Conservation (phyloP, 805 yeast genomes). For the Saccharomycopsis capsularis region DNA sequence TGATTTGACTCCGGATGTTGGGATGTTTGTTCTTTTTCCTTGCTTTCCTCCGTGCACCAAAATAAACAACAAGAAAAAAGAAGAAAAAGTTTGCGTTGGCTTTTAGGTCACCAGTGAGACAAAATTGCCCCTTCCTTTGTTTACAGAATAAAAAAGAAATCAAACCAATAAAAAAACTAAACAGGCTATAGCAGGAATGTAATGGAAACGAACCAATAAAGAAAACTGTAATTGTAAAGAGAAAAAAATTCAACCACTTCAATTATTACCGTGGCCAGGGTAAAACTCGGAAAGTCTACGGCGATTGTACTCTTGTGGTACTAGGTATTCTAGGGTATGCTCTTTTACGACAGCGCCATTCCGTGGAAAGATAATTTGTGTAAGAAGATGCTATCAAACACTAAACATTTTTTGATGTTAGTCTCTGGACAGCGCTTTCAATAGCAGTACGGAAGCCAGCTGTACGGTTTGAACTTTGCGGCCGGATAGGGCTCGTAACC, state of each 20-base stretch:
- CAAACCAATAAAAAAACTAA: not conserved
- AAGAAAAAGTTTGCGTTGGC: too few relatives aligned
- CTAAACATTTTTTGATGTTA: not conserved
- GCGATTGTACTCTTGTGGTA: too few relatives aligned
- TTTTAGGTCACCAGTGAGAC: too few relatives aligned
- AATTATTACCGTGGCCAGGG: not conserved
- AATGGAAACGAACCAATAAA: not conserved
- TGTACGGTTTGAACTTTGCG: too few relatives aligned
- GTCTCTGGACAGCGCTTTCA: not conserved
- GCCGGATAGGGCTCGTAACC: not conserved
- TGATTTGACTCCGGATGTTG: too few relatives aligned
- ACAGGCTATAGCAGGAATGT: not conserved
- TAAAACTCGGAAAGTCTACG: not conserved
- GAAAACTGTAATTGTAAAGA: not conserved
- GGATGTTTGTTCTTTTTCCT: too few relatives aligned
- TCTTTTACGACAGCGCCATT: not conserved
- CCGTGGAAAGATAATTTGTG: not conserved
- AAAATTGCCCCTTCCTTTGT: too few relatives aligned
- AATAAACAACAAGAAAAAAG: too few relatives aligned
- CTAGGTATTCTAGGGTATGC: too few relatives aligned
- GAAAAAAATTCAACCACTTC: not conserved
- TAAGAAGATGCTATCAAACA: not conserved
- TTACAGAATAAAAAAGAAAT: slow-evolving; percentile 5
- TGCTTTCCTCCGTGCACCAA: too few relatives aligned
- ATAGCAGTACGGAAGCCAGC: not conserved